phyloP scores from a whole-genome alignment of 2,329 filamentous ascomycete genomes.

The Sarocladiaceae sp. region DNA sequence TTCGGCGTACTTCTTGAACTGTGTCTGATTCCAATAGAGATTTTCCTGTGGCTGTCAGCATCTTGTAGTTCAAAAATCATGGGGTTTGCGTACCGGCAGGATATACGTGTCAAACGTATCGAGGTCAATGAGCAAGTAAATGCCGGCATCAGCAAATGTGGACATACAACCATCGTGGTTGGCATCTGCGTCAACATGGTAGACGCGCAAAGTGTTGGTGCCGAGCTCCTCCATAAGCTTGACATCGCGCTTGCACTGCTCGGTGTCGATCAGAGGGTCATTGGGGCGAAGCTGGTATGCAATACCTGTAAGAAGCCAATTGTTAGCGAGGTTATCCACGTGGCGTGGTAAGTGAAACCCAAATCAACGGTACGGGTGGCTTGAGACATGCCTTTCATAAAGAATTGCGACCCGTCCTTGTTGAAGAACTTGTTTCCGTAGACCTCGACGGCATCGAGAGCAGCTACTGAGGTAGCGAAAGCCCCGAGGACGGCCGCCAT shows the following conservation, averaged over 20 bases:
- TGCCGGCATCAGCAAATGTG: constrained; percentile 72
- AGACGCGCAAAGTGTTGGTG: constrained; percentile 81
- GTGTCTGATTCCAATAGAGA: constrained; percentile 69
- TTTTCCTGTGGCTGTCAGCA: constrained; percentile 34
- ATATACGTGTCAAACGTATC: constrained; percentile 72
- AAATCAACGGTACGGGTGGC: background rate
- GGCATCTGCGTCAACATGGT: constrained; percentile 71
- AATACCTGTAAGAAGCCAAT: constrained; percentile 48
- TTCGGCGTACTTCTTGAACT: constrained; percentile 62
- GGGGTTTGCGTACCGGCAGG: constrained; percentile 42
- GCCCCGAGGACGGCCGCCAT: constrained; percentile 1
- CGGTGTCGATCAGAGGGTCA: constrained; percentile 72
- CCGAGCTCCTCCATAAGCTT: constrained; percentile 74
- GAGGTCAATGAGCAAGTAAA: constrained; percentile 81
- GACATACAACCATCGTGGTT: constrained; percentile 79
- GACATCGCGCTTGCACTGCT: constrained; percentile 74
- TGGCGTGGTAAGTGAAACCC: background rate
- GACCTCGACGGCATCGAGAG: constrained; percentile 45
- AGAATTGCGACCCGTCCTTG: constrained; percentile 76
- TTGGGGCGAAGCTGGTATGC: constrained; percentile 62
- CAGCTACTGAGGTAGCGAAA: constrained; percentile 20
- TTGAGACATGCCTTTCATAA: constrained; percentile 65
- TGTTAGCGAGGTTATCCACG: background rate
- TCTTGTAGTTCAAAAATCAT: background rate
- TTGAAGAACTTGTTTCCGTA: constrained; percentile 84